Evolutionary conservation across 2,329 filamentous ascomycete species (phyloP), one percentile per base, ranked within the genome.

Genomic region (Scedosporium dehoogii): DNA sequence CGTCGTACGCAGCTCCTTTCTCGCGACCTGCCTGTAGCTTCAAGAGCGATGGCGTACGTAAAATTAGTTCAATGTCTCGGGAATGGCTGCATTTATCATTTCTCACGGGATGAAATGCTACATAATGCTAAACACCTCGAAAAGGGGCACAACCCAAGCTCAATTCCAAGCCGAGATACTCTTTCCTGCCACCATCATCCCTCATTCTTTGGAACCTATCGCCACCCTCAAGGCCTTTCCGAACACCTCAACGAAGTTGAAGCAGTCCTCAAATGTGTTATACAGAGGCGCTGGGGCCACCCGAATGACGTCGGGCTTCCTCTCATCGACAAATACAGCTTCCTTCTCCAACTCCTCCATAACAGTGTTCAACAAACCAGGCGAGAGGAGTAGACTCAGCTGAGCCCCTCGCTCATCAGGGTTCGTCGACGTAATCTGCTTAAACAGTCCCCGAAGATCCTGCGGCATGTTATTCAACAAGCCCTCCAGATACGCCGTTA

Each of bases 211-310:
- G 18, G 12, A 4, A 38, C 10, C 48, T 33, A 27, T 53, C n/a
- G 46, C 59, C n/a, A 51, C 60, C 51, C 53, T 62, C 48, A 73
- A 56, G 4, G 68, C 70, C 62, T 67, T 63, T 25, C 62, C 63
- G 51, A 74, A 71, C 10, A 67, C 69, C 64, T 62, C 61, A 12
- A 69, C 69, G 66, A 74, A 74, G n/a, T 67, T 67, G 41, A 66
- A 72, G 60, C 72, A 73, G 60, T 96, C 91, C 51, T 76, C 75
- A 71, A 88, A 93, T 0, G 81, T 86, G 70, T 93, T 94, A 73
- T 94, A 96, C 70, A 96, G 71, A 6, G 91, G 90, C 51, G 87
- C 86, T 3, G 91, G 90, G 4, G 91, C 90, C 4, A 93, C 85
- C 7, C 91, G 78, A 57, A 96, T 85, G 12, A 94, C 91, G 72